These are phyloP conservation scores for Manihot esculenta DNA, from an alignment of 441 rosid species.

Conservation along the genomic window DNA sequence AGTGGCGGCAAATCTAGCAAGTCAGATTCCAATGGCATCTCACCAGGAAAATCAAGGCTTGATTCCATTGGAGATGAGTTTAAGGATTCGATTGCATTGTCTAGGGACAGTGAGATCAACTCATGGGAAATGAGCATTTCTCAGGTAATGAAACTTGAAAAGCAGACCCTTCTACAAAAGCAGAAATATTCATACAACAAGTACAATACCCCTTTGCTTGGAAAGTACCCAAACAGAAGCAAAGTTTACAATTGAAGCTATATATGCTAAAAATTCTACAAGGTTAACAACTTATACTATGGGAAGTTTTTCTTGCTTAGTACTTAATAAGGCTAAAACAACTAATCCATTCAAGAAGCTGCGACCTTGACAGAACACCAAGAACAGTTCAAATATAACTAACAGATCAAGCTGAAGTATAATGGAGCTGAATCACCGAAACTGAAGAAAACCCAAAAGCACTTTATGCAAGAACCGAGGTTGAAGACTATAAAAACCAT, in stretches of 20 bases:
- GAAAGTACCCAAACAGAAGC: conserved; percentile 13
- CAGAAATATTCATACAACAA: conserved; percentile 13
- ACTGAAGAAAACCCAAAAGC: not conserved
- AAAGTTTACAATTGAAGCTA: conserved; percentile 7
- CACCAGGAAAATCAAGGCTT: conserved; percentile 28
- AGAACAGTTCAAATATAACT: not conserved
- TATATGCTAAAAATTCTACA: not conserved
- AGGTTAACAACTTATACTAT: too few relatives aligned
- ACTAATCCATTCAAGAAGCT: not conserved
- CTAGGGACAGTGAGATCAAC: conserved; percentile 30
- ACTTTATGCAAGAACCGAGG: not conserved
- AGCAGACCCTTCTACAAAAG: conserved; percentile 23
- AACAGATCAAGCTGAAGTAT: conserved; percentile 6
- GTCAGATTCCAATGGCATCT: conserved; percentile 35
- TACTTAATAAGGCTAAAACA: not conserved
- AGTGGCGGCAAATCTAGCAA: conserved; percentile 40
- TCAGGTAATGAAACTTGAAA: conserved; percentile 22
- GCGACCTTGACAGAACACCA: conserved; percentile 5
- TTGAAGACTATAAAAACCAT: conserved; percentile 5
- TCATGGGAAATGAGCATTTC: conserved; percentile 36
- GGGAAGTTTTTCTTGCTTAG: too few relatives aligned
- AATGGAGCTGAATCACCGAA: conserved; percentile 15
- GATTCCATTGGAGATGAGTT: conserved; percentile 35
- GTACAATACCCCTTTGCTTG: conserved; percentile 19
- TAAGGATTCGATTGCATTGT: conserved; percentile 27